These are phyloP conservation scores for Penicillium griseofulvum DNA, from an alignment of 2,329 filamentous ascomycete genomes.

Conservation along the genomic window DNA sequence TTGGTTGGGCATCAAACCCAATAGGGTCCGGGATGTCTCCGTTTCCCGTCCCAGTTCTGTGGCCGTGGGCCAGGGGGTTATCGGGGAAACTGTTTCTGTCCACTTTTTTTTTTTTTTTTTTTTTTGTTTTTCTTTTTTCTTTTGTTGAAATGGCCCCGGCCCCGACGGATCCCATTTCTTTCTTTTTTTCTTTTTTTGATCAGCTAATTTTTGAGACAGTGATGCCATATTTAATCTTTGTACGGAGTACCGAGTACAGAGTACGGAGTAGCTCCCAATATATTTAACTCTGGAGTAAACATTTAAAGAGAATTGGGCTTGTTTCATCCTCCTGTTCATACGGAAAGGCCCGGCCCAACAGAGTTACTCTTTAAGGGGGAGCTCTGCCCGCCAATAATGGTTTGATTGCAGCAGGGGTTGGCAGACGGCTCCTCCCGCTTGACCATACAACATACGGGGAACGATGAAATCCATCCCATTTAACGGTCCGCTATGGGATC, in stretches of 20 bases:
- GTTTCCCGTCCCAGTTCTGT: slow-evolving; percentile 7
- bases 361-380: neutral
- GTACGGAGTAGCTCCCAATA: too few relatives aligned
- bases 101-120: neutral
- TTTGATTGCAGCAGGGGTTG: slow-evolving; percentile 1
- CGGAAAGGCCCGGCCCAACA: slow-evolving; percentile 8
- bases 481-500: slow-evolving; percentile 16
- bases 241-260: too few relatives aligned
- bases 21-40: neutral
- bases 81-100: neutral
- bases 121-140: too few relatives aligned
- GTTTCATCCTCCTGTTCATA: slow-evolving; percentile 4
- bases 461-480: neutral
- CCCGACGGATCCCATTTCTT: neutral
- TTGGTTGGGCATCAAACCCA: slow-evolving; percentile 2
- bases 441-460: slow-evolving; percentile 21
- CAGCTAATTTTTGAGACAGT: too few relatives aligned
- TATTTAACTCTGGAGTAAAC: too few relatives aligned
- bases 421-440: slow-evolving; percentile 19
- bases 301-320: too few relatives aligned
- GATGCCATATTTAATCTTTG: too few relatives aligned
- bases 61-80: slow-evolving; percentile 3
- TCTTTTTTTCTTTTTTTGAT: neutral
- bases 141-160: neutral
- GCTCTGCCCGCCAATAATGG: neutral